Evolutionary conservation across 2,329 filamentous ascomycete genomes (phyloP).

Genomic region (Sarocladium kiliense): DNA sequence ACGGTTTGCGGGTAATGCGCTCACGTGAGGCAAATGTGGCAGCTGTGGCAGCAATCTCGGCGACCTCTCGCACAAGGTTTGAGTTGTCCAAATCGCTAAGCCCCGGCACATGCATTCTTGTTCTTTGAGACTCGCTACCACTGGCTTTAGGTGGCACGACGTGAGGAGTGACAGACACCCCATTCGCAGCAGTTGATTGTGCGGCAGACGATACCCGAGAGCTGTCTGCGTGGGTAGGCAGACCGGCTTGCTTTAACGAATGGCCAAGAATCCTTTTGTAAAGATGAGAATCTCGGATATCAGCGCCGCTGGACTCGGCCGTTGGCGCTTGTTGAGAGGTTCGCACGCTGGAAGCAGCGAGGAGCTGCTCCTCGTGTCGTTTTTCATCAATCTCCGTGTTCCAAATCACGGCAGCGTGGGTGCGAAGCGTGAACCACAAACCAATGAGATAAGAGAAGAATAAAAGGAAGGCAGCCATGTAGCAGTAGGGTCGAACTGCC

Average conservation of each 20-base stretch:
- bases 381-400: conserved; percentile 79
- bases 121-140: conserved; percentile 31
- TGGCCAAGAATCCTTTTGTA: conserved; percentile 93
- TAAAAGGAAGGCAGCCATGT: conserved; percentile 75
- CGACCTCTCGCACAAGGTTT: conserved; percentile 76
- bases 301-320: conserved; percentile 48
- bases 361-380: conserved; percentile 49
- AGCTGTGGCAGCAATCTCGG: conserved; percentile 89
- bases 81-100: conserved; percentile 80
- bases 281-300: conserved; percentile 81
- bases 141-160: conserved; percentile 70
- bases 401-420: conserved; percentile 96
- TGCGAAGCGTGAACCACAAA: conserved; percentile 90
- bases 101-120: conserved; percentile 55
- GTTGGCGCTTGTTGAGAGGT: conserved; percentile 32
- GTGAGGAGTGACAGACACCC: conserved; percentile 53
- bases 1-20: conserved; percentile 35
- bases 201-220: conserved; percentile 31
- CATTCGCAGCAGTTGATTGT: conserved; percentile 33
- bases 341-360: conserved; percentile 26
- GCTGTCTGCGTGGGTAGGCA: conserved; percentile 50
- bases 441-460: conserved; percentile 94
- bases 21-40: conserved; percentile 83
- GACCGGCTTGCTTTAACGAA: conserved; percentile 77
- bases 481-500: conserved; percentile 90